Percentiles rank a stretch among this genome's conserved stretches.
These are phyloP conservation scores for Scedosporium boydii DNA, from an alignment of 2,329 filamentous ascomycete species.

Conservation along the genomic window DNA sequence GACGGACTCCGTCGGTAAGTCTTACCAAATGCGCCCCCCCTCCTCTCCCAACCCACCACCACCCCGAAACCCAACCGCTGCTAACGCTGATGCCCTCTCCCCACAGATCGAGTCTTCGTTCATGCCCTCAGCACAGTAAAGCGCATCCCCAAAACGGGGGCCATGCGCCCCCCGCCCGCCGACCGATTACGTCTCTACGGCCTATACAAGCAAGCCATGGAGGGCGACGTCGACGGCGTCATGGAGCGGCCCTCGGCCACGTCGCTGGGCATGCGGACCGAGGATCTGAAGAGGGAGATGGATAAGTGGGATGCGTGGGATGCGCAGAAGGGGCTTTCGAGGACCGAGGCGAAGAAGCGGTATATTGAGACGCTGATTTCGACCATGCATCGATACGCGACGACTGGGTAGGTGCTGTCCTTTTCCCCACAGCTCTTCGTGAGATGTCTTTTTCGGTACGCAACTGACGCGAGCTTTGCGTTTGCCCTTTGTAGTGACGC, in stretches of 20 bases:
- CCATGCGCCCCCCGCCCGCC: conserved; percentile 72
- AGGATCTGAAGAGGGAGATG: conserved; percentile 49
- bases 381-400: conserved; percentile 94
- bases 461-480: background rate
- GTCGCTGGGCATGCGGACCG: conserved; percentile 30
- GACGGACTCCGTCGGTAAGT: conserved; percentile 29
- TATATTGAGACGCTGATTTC: conserved; percentile 93
- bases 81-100: background rate
- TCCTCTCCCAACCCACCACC: conserved; percentile 8
- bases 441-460: background rate
- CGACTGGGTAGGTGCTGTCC: conserved; percentile 53
- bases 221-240: conserved; percentile 89
- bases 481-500: conserved; percentile 61
- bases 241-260: conserved; percentile 67
- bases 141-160: conserved; percentile 89
- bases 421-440: too few species aligned
- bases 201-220: conserved; percentile 98
- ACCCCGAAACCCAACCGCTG: background rate
- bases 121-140: conserved; percentile 98
- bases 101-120: conserved; percentile 88
- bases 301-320: conserved; percentile 94
- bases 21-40: conserved; percentile 7
- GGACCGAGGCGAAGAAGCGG: conserved; percentile 86
- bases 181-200: conserved; percentile 92
- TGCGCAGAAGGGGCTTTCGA: conserved; percentile 68